Percentiles rank a stretch among this genome's conserved stretches.
Conservation (phyloP, 169 alveolate species). For the Amoebophrya sp. region DNA sequence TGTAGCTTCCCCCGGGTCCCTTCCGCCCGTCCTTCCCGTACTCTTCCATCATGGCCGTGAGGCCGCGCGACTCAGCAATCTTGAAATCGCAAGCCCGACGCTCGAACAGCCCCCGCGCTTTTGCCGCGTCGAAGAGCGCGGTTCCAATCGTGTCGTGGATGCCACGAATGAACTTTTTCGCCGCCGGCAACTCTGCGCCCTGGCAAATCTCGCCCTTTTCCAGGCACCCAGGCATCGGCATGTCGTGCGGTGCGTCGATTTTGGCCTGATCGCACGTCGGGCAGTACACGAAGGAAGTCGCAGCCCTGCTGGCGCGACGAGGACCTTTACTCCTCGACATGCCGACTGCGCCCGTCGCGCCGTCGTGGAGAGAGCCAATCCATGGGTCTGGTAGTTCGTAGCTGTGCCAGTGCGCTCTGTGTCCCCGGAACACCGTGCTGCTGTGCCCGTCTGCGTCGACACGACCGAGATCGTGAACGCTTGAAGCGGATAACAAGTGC, state of each 20-base stretch:
- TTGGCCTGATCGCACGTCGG: background rate
- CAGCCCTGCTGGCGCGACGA: no score
- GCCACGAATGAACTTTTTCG: background rate
- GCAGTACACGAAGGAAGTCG: background rate
- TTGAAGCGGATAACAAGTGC: no score
- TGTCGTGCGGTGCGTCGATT: background rate
- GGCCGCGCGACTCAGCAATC: background rate
- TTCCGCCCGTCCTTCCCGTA: background rate
- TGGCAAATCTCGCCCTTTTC: background rate
- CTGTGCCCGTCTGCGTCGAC: no score
- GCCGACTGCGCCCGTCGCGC: no score
- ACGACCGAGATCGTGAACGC: no score
- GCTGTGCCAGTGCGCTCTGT: no score
- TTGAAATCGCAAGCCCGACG: background rate
- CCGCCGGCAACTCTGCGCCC: background rate
- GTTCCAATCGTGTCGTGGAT: background rate
- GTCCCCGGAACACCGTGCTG: no score
- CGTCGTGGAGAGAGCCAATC: no score
- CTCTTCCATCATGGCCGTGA: background rate
- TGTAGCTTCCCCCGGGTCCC: background rate
- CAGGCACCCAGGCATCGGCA: background rate
- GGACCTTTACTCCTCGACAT: no score
- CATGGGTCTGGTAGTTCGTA: no score
- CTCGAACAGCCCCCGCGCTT: background rate
- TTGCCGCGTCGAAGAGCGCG: background rate